phyloP scores from a whole-genome alignment of 495 filamentous ascomycete species.

The Penicillium robsamsonii region DNA sequence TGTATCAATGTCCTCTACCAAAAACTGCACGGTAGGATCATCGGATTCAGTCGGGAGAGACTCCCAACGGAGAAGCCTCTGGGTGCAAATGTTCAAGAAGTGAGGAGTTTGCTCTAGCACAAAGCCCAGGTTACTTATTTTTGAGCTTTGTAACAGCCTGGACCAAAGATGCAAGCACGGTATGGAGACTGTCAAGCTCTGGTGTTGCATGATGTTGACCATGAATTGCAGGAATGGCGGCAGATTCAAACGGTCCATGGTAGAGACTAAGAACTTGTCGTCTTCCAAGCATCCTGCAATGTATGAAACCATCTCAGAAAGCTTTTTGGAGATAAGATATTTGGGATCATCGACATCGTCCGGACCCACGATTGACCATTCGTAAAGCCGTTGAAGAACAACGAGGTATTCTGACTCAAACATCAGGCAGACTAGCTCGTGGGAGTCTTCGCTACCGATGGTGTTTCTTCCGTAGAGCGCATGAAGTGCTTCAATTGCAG shows the following conservation, averaged over 20 bases:
- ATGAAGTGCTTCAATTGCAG: constrained; percentile 79
- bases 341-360: constrained; percentile 83
- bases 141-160: constrained; percentile 66
- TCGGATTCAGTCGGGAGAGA: constrained; percentile 74
- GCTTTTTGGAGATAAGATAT: constrained; percentile 87
- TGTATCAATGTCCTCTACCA: constrained; percentile 92
- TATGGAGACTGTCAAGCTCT: constrained; percentile 88
- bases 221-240: constrained; percentile 77
- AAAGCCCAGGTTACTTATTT: constrained; percentile 61
- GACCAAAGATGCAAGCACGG: constrained; percentile 89
- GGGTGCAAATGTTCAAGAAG: constrained; percentile 76
- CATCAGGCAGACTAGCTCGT: constrained; percentile 74
- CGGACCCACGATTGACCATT: constrained; percentile 78
- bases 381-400: constrained; percentile 72
- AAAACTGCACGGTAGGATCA: constrained; percentile 74
- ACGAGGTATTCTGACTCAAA: constrained; percentile 66
- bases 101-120: constrained; percentile 68
- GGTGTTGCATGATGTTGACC: constrained; percentile 73
- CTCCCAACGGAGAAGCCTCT: constrained; percentile 79
- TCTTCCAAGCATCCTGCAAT: constrained; percentile 80
- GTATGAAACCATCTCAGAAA: constrained; percentile 89
- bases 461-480: constrained; percentile 71
- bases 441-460: constrained; percentile 76
- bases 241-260: constrained; percentile 56
- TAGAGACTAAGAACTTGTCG: constrained; percentile 54